Conservation (phyloP, 805 yeast species). For the Lipomyces japonicus region DNA sequence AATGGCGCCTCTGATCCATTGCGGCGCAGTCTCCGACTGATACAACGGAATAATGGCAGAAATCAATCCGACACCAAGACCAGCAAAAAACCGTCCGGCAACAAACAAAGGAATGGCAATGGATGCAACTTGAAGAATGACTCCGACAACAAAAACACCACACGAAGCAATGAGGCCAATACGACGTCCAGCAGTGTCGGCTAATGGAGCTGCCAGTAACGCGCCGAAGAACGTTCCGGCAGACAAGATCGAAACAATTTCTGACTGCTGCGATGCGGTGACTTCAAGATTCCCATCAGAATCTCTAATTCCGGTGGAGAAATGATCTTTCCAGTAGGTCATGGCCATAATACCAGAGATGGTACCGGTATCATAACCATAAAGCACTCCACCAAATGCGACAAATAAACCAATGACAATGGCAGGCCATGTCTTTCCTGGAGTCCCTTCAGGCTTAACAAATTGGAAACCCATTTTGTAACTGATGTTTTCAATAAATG, state of each 20-base stretch:
- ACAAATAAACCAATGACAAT: constrained; percentile 67
- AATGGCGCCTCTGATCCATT: constrained; percentile 72
- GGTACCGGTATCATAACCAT: constrained; percentile 87
- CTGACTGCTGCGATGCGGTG: constrained; percentile 14
- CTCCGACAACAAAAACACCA: constrained; percentile 75
- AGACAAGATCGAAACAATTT: constrained; percentile 16
- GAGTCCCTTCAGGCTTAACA: too few species aligned
- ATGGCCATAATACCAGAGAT: constrained; percentile 76
- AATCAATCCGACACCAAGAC: constrained; percentile 72
- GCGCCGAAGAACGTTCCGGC: constrained; percentile 22
- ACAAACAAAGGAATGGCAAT: constrained; percentile 73
- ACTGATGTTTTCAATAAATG: too few species aligned
- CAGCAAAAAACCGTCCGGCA: constrained; percentile 55
- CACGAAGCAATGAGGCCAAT: constrained; percentile 51
- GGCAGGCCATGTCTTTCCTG: too few species aligned
- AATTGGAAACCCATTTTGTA: too few species aligned
- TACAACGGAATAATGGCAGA: constrained; percentile 75
- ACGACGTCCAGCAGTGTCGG: constrained; percentile 18
- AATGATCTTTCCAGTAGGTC: constrained; percentile 35
- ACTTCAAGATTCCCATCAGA: constrained; percentile 10
- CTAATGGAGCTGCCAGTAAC: constrained; percentile 13
- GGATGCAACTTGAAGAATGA: constrained; percentile 76
- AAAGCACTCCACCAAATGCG: constrained; percentile 86
- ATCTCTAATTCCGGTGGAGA: constrained; percentile 5
- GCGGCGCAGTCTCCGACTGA: constrained; percentile 75